phyloP scores from a whole-genome alignment of 352 stramenopile species.

The Phytophthora palmivora region DNA sequence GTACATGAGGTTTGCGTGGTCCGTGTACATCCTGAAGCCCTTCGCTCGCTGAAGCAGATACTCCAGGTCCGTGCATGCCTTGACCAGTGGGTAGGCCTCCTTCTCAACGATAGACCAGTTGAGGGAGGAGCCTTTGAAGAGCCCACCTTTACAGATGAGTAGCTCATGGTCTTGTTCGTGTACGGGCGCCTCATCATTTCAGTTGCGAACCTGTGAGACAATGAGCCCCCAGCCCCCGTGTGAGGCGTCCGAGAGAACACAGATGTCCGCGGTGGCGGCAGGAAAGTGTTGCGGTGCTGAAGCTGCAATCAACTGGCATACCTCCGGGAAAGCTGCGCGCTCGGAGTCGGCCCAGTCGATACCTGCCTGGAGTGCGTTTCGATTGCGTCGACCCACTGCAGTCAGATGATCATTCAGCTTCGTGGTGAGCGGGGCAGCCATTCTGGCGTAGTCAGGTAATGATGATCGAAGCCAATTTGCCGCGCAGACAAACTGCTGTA shows the following conservation, averaged over 20 bases:
- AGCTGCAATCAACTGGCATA: not conserved
- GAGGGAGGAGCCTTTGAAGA: conserved; percentile 23
- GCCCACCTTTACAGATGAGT: conserved; percentile 23
- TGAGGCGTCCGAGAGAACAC: not conserved
- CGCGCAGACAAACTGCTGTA: conserved; percentile 24
- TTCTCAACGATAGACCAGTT: conserved; percentile 39
- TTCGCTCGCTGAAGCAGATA: conserved; percentile 19
- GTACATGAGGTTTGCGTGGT: conserved; percentile 36
- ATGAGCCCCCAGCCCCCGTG: not conserved
- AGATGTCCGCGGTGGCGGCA: not conserved
- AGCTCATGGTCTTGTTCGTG: conserved; percentile 30
- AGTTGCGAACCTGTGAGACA: not conserved
- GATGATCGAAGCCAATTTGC: conserved; percentile 22
- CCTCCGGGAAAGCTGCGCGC: not conserved
- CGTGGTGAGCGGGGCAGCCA: conserved; percentile 1
- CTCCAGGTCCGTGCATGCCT: conserved; percentile 10
- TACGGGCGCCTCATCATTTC: conserved; percentile 2
- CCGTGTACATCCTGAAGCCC: conserved; percentile 33
- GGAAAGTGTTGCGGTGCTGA: not conserved
- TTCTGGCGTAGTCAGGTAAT: conserved; percentile 21
- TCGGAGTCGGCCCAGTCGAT: not conserved
- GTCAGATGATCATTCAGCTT: conserved; percentile 4
- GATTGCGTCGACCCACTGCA: not conserved
- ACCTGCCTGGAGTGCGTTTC: conserved; percentile 1
- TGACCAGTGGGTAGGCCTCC: conserved; percentile 13